Conservation (phyloP, 2,329 filamentous ascomycete species). For the Biscogniauxia mediterranea region DNA sequence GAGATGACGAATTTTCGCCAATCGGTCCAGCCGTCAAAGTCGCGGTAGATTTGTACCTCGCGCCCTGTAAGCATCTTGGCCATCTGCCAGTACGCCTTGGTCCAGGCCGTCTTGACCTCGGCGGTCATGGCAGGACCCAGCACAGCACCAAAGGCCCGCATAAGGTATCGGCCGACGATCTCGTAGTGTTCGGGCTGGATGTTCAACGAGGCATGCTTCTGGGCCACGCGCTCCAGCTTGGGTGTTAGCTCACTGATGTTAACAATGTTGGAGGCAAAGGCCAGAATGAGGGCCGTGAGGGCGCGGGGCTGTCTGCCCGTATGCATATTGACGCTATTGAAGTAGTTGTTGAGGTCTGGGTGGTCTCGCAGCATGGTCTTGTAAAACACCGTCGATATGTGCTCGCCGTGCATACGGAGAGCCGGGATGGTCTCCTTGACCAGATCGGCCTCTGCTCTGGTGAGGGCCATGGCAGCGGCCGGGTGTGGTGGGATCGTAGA, state of each 20-base stretch:
- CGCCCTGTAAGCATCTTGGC: conserved; percentile 69
- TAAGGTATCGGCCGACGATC: conserved; percentile 67
- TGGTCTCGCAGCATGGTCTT: conserved; percentile 63
- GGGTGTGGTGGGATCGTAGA: background rate
- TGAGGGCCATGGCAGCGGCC: conserved; percentile 35
- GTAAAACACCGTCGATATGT: conserved; percentile 73
- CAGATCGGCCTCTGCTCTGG: conserved; percentile 57
- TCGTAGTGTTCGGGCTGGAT: conserved; percentile 68
- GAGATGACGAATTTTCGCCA: conserved; percentile 68
- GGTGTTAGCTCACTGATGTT: conserved; percentile 54
- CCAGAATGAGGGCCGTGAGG: conserved; percentile 63
- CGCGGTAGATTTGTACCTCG: conserved; percentile 62
- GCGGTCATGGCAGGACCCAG: conserved; percentile 65
- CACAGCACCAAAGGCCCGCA: conserved; percentile 65
- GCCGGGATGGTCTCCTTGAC: conserved; percentile 71
- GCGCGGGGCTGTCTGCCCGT: conserved; percentile 62
- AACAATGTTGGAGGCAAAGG: conserved; percentile 71
- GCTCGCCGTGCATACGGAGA: conserved; percentile 63
- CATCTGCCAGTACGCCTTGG: conserved; percentile 69
- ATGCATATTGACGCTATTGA: conserved; percentile 66
- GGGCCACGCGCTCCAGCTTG: conserved; percentile 57
- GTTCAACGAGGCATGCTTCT: conserved; percentile 71
- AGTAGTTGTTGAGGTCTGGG: conserved; percentile 66
- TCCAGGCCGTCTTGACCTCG: conserved; percentile 66
- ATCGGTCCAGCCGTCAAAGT: conserved; percentile 60